Conservation (phyloP, 208 protist genomes). For the Leishmania martiniquensis region DNA sequence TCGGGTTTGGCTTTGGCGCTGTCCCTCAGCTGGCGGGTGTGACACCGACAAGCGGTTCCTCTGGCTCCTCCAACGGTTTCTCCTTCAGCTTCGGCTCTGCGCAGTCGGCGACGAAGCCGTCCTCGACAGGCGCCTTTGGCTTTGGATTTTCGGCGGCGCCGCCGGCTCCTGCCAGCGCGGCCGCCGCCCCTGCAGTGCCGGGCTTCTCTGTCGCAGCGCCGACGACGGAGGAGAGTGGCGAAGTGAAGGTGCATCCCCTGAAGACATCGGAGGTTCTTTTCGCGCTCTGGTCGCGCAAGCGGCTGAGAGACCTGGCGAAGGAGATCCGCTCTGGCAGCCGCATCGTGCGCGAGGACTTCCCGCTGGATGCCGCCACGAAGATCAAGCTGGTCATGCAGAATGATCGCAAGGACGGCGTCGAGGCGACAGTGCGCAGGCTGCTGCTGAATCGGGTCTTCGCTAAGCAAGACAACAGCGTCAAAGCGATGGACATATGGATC, state of each 20-base stretch:
- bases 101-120: not conserved
- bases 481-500: constrained; percentile 70
- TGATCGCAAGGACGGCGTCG: constrained; percentile 78
- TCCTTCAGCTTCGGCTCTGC: constrained; percentile 39
- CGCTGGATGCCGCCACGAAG: constrained; percentile 32
- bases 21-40: not conserved
- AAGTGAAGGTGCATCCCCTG: constrained; percentile 42
- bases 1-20: constrained; percentile 42
- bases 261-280: constrained; percentile 80
- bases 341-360: constrained; percentile 72
- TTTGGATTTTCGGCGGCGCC: constrained; percentile 40
- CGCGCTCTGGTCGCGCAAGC: constrained; percentile 70
- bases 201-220: constrained; percentile 31
- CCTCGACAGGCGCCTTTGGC: not conserved
- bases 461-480: constrained; percentile 54
- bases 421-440: constrained; percentile 41
- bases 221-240: constrained; percentile 10
- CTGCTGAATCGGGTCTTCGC: constrained; percentile 82
- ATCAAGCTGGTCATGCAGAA: constrained; percentile 91
- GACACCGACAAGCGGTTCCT: not conserved
- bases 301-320: constrained; percentile 60
- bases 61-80: constrained; percentile 1
- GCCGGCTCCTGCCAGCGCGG: constrained; percentile 2
- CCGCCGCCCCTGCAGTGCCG: constrained; percentile 19
- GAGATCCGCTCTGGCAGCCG: constrained; percentile 83